Conservation (phyloP, 1,139 yeast genomes). For the Geotrichum fermentans region DNA sequence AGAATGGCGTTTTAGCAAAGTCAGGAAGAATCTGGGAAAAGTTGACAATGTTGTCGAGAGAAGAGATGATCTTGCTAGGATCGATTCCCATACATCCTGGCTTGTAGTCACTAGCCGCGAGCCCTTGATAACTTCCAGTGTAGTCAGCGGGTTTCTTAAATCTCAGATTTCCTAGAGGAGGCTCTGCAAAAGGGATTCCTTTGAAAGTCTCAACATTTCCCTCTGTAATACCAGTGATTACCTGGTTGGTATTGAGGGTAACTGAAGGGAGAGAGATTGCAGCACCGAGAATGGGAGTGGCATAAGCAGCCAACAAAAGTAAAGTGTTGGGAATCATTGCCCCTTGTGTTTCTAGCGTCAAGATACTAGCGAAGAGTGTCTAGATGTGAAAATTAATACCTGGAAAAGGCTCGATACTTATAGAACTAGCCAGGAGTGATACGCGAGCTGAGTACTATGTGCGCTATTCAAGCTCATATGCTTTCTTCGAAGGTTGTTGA, state of each 20-base stretch:
- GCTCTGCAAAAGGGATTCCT: conserved; percentile 30
- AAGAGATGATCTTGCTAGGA: conserved; percentile 1
- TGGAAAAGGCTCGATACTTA: no score
- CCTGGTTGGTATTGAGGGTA: conserved; percentile 12
- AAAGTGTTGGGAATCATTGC: neutral
- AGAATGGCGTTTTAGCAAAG: neutral
- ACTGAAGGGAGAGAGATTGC: conserved; percentile 6
- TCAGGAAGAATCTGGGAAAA: conserved; percentile 5
- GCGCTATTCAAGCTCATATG: no score
- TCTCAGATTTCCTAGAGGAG: conserved; percentile 27
- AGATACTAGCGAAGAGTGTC: no score
- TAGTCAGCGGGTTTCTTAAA: conserved; percentile 21
- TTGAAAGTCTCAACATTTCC: conserved; percentile 16
- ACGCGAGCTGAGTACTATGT: no score
- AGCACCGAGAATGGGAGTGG: neutral
- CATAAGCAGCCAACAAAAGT: neutral
- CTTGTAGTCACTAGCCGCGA: conserved; percentile 6
- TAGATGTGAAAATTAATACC: no score
- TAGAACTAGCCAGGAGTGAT: no score
- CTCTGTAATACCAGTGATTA: conserved; percentile 12
- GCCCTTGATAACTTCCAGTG: conserved; percentile 9
- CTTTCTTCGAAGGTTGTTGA: no score
- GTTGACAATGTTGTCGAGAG: neutral
- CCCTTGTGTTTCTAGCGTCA: no score
- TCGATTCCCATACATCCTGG: conserved; percentile 9